Conservation (phyloP, 805 yeast genomes). For the Saturnispora serradocipensis region DNA sequence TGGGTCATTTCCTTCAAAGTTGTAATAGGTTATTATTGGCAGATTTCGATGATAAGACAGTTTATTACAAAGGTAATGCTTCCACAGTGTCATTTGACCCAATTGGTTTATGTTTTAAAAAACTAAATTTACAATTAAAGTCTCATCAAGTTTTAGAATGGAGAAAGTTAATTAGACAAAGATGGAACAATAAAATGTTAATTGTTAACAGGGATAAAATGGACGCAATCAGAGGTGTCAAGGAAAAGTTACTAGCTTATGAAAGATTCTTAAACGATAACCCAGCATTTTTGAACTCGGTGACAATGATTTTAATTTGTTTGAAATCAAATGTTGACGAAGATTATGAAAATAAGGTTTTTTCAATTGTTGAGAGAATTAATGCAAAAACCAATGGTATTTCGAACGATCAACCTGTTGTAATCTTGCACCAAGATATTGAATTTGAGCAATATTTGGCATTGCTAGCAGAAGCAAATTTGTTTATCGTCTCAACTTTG, state of each 20-base stretch:
- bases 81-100: constrained; percentile 53
- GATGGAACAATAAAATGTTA: constrained; percentile 66
- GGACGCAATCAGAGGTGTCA: constrained; percentile 80
- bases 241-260: constrained; percentile 79
- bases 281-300: constrained; percentile 59
- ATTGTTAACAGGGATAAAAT: constrained; percentile 85
- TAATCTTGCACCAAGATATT: constrained; percentile 78
- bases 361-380: constrained; percentile 74
- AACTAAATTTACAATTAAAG: constrained; percentile 39
- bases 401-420: constrained; percentile 73
- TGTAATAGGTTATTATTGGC: constrained; percentile 76
- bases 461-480: constrained; percentile 73
- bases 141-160: constrained; percentile 46
- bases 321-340: constrained; percentile 46
- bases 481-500: constrained; percentile 80
- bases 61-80: constrained; percentile 51
- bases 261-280: constrained; percentile 64
- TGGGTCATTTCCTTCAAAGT: constrained; percentile 88
- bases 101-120: constrained; percentile 68
- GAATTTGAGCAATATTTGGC: constrained; percentile 88
- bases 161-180: constrained; percentile 60
- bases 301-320: constrained; percentile 79
- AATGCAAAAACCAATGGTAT: constrained; percentile 68
- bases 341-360: constrained; percentile 63
- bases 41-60: constrained; percentile 58